Conservation (phyloP, 2,329 filamentous ascomycete genomes). For the Neospermospora avenae region DNA sequence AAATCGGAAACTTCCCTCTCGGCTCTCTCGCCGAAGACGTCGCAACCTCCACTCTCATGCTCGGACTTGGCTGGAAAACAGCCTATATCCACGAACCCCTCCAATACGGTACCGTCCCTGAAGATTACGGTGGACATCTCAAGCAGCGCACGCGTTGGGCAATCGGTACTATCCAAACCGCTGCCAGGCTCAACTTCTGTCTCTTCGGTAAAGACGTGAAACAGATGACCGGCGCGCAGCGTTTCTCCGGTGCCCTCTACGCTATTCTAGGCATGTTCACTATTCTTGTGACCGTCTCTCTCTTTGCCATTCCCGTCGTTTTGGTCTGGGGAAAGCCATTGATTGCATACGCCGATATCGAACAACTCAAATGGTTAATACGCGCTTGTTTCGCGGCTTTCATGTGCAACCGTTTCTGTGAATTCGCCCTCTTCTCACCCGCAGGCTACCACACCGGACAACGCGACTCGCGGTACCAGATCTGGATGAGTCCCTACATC, state of each 20-base stretch:
- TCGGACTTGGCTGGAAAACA: slow-evolving; percentile 60
- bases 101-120: slow-evolving; percentile 58
- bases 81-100: slow-evolving; percentile 57
- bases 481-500: slow-evolving; percentile 63
- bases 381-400: slow-evolving; percentile 51
- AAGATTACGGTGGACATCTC: slow-evolving; percentile 52
- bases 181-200: slow-evolving; percentile 58
- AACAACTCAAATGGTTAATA: slow-evolving; percentile 57
- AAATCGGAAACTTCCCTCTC: slow-evolving; percentile 60
- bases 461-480: slow-evolving; percentile 51
- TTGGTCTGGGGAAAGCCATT: slow-evolving; percentile 54
- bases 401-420: slow-evolving; percentile 51
- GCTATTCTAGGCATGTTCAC: slow-evolving; percentile 54
- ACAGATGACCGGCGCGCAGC: slow-evolving; percentile 53
- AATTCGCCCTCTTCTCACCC: slow-evolving; percentile 56
- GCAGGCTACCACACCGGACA: slow-evolving; percentile 58
- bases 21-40: slow-evolving; percentile 60
- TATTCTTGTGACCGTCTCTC: slow-evolving; percentile 50
- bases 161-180: slow-evolving; percentile 55
- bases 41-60: slow-evolving; percentile 54
- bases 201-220: slow-evolving; percentile 51
- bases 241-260: slow-evolving; percentile 57
- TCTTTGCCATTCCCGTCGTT: slow-evolving; percentile 58
- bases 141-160: slow-evolving; percentile 57
- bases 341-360: slow-evolving; percentile 51